A percentile compares a stretch with the other conserved stretches of the same genome.
phyloP scores from a whole-genome alignment of 2,329 filamentous ascomycete genomes.

The Geosmithia putterillii region DNA sequence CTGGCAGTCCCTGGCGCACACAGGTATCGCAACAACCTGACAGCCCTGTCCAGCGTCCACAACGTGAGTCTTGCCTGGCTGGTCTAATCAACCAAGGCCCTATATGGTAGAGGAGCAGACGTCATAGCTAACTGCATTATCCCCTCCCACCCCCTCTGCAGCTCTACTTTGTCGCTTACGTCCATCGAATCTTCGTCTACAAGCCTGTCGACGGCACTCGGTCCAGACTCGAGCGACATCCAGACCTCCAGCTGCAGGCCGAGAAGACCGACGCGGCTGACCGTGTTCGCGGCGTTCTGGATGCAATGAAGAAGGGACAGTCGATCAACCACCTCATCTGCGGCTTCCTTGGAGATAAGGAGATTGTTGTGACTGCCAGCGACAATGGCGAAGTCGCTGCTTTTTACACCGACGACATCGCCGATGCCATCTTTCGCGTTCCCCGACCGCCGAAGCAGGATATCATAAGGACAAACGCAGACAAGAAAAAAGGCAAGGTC shows the following conservation, averaged over 20 bases:
- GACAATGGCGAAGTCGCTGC: conserved; percentile 67
- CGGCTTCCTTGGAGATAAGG: conserved; percentile 55
- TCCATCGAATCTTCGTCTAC: conserved; percentile 44
- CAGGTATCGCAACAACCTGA: conserved; percentile 40
- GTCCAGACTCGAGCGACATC: conserved; percentile 30
- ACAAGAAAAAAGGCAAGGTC: not conserved
- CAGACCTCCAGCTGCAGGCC: conserved; percentile 38
- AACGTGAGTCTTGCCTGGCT: conserved; percentile 28
- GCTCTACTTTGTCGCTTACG: conserved; percentile 51
- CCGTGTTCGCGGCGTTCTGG: conserved; percentile 38
- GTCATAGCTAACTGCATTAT: too few relatives aligned
- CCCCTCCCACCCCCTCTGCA: conserved; percentile 9
- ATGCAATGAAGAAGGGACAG: conserved; percentile 35
- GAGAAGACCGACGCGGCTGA: conserved; percentile 24
- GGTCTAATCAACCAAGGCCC: too few relatives aligned
- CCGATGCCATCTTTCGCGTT: conserved; percentile 24
- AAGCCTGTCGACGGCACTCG: conserved; percentile 30
- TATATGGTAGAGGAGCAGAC: too few relatives aligned
- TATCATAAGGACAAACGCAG: not conserved
- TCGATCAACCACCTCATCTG: conserved; percentile 57
- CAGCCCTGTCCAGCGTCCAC: conserved; percentile 42
- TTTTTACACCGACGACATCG: conserved; percentile 49
- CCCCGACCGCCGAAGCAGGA: not conserved
- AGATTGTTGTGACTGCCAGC: conserved; percentile 54
- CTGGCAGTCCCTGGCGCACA: conserved; percentile 19